These are phyloP conservation scores for Neurospora discreta DNA, from an alignment of 495 filamentous ascomycete genomes.

Conservation along the genomic window DNA sequence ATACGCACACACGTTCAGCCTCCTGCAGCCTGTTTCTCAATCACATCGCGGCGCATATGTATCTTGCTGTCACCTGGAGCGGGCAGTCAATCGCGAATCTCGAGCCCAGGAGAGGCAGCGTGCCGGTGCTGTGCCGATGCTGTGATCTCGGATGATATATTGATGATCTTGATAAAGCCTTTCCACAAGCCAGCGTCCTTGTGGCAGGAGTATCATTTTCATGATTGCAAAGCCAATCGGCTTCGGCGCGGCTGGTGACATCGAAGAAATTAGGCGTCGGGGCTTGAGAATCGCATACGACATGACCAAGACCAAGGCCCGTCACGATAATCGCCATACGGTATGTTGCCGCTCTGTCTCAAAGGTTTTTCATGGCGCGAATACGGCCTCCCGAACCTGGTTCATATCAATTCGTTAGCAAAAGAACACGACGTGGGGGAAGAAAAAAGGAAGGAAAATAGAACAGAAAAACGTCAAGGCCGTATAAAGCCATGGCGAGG, in stretches of 20 bases:
- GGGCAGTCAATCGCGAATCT: neutral
- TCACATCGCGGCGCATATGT: neutral
- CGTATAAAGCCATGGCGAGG: neutral
- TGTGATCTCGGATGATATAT: neutral
- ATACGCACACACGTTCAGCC: neutral
- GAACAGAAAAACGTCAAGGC: neutral
- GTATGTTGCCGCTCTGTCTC: neutral
- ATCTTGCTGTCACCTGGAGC: neutral
- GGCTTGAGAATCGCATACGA: neutral
- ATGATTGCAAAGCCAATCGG: neutral
- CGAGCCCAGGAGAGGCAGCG: neutral
- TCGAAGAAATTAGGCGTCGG: neutral
- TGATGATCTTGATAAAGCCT: neutral
- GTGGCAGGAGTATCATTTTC: neutral
- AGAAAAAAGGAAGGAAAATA: neutral
- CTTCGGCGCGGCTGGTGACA: neutral
- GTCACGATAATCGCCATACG: neutral
- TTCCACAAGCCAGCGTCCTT: neutral
- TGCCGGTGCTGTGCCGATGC: neutral
- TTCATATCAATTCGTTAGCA: neutral
- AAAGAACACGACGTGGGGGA: neutral
- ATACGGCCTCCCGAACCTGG: neutral
- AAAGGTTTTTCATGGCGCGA: neutral
- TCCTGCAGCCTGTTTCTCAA: neutral
- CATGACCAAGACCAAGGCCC: neutral